Evolutionary conservation across 179 eudicot genomes (phyloP).

Genomic region (Beta macrorhiza): DNA sequence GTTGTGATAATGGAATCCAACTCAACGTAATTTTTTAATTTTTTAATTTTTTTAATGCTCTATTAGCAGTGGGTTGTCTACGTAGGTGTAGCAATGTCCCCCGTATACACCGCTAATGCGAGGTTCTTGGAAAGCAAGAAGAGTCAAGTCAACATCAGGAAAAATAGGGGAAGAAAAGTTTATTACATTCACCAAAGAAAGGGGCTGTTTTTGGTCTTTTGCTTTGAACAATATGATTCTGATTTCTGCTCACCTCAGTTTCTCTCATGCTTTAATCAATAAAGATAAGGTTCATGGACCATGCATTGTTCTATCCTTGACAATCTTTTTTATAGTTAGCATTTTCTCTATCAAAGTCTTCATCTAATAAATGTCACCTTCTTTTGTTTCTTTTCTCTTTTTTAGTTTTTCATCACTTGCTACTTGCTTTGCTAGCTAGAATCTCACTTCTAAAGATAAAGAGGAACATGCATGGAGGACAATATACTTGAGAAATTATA

Average conservation of each 20-base stretch:
- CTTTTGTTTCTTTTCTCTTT: too few relatives aligned
- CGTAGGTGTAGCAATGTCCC: too few relatives aligned
- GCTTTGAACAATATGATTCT: constrained; percentile 9
- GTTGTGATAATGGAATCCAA: too few relatives aligned
- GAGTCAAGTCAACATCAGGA: constrained; percentile 20
- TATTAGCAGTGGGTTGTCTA: too few relatives aligned
- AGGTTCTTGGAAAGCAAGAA: constrained; percentile 20
- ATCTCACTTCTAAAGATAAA: constrained; percentile 1
- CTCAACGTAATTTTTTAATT: too few relatives aligned
- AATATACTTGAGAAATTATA: not conserved
- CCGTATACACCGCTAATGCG: not conserved
- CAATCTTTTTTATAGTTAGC: not conserved
- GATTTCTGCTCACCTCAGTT: constrained; percentile 5
- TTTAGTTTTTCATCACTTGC: too few relatives aligned
- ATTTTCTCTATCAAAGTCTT: not conserved
- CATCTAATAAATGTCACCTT: not conserved
- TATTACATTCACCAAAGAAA: not conserved
- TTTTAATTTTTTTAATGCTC: too few relatives aligned
- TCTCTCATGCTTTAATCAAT: not conserved
- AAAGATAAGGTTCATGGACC: constrained; percentile 20
- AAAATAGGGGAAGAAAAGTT: not conserved
- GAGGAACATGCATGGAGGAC: constrained; percentile 8
- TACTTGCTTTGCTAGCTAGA: not conserved
- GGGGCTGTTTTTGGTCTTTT: constrained; percentile 4
- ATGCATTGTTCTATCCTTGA: not conserved